Evolutionary conservation across 169 alveolate genomes (phyloP), one percentile per base, ranked within the genome.

Genomic region (Amoebophrya sp.): DNA sequence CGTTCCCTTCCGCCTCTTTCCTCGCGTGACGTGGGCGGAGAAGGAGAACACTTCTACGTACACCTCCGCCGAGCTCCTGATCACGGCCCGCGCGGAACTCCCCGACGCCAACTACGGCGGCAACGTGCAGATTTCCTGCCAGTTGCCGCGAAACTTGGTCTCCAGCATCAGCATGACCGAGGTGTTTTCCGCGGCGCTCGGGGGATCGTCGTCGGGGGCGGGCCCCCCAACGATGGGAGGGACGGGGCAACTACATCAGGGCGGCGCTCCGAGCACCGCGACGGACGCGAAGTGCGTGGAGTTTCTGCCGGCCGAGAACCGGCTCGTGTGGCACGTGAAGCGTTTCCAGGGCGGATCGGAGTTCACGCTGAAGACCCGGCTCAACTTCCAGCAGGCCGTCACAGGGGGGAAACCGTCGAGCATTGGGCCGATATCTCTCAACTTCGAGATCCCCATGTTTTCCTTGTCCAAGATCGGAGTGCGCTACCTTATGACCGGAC

Each of bases 401-500:
- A n/a, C n/a, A n/a, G n/a, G n/a, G n/a, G n/a, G n/a, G n/a, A n/a
- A n/a, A n/a, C n/a, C n/a, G n/a, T n/a, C n/a, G 90, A 97, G 96
- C 92, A 94, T 97, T 31, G 99, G 99, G 2, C 99, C 99, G 34
- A 91, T 97, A 29, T 89, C 93, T 58, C 95, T 98, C 93, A 90
- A 92, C 41, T 98, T 97, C 95, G 99, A 98, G 92, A 97, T 98
- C 23, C 99, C 99, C 31, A 98, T 97, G 99, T 98, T 93, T 92
- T 97, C 97, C 91, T 95, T 97, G 23, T 96, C 98, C 67, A 96
- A 96, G 38, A 41, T 34, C 31, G 78, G 78, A 13, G 78, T 58
- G 39, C 78, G 78, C 29, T 58, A 58, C n/a, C n/a, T n/a, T n/a
- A n/a, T n/a, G n/a, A n/a, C n/a, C n/a, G n/a, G n/a, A n/a, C n/a